A percentile compares a stretch with the other conserved stretches of the same genome.
Evolutionary conservation across 257 asterid genomes (phyloP).

Genomic region (Lycium ferocissimum): DNA sequence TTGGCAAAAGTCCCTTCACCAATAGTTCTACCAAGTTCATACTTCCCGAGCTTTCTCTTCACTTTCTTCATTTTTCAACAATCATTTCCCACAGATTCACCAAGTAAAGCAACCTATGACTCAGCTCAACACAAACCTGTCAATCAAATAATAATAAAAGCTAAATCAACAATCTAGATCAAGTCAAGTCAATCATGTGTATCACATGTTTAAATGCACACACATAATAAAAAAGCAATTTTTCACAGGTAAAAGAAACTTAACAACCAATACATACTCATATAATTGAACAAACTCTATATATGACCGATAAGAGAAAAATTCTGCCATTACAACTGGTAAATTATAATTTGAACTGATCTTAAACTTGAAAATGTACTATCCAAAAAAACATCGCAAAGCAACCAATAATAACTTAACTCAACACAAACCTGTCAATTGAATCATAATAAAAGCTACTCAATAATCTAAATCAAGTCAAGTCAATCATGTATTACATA

Average conservation of each 20-base stretch:
- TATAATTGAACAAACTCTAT: not conserved
- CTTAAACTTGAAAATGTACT: no score
- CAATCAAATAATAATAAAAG: not conserved
- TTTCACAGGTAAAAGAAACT: not conserved
- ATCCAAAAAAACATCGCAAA: no score
- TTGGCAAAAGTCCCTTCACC: slow-evolving; percentile 96
- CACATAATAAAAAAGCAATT: not conserved
- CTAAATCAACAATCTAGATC: slow-evolving; percentile 20
- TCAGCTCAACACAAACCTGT: slow-evolving; percentile 3
- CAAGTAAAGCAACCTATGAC: not conserved
- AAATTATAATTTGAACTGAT: not conserved
- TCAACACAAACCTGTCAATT: no score
- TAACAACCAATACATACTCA: not conserved
- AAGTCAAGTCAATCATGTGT: not conserved
- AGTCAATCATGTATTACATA: no score
- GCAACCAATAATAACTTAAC: no score
- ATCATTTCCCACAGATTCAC: slow-evolving; percentile 42
- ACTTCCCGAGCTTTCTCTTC: slow-evolving; percentile 79
- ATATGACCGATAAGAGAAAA: not conserved
- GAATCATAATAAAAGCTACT: no score
- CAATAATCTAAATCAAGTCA: no score
- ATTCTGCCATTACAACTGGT: not conserved
- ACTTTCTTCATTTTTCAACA: slow-evolving; percentile 53
- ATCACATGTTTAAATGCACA: slow-evolving; percentile 6
- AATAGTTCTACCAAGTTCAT: slow-evolving; percentile 85